Conservation (phyloP, 2,329 filamentous ascomycete species). For the Sordariomycetes sp. region DNA sequence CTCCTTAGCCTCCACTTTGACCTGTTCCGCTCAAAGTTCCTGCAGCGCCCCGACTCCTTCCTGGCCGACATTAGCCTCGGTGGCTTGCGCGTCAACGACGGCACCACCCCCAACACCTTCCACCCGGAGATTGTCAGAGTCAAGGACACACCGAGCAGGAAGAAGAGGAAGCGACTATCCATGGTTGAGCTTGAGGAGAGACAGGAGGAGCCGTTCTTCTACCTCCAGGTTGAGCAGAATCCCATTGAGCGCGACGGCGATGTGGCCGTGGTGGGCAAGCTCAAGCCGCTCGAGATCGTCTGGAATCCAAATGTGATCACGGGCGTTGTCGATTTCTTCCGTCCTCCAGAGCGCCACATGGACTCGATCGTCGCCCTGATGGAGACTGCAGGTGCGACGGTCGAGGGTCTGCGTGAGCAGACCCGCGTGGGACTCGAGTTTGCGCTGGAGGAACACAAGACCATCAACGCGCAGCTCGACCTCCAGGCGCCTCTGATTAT, state of each 20-base stretch:
- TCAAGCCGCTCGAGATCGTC: slow-evolving; percentile 92
- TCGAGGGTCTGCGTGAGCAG: slow-evolving; percentile 88
- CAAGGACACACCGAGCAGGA: slow-evolving; percentile 60
- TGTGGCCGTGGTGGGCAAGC: slow-evolving; percentile 74
- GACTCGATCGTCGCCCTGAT: slow-evolving; percentile 93
- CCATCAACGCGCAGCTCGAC: slow-evolving; percentile 90
- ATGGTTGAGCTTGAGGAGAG: slow-evolving; percentile 38
- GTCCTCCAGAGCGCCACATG: slow-evolving; percentile 93
- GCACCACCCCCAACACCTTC: slow-evolving; percentile 79
- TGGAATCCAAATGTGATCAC: slow-evolving; percentile 94
- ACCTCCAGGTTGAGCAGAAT: slow-evolving; percentile 86
- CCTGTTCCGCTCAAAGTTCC: slow-evolving; percentile 77
- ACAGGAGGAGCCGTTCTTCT: slow-evolving; percentile 70
- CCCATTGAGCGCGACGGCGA: slow-evolving; percentile 88
- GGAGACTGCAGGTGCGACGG: slow-evolving; percentile 89
- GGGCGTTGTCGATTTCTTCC: slow-evolving; percentile 88
- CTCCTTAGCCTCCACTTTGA: slow-evolving; percentile 90
- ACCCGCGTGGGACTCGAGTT: slow-evolving; percentile 93
- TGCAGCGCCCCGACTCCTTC: slow-evolving; percentile 84
- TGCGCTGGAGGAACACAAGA: slow-evolving; percentile 94
- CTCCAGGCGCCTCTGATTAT: slow-evolving; percentile 94
- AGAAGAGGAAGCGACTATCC: slow-evolving; percentile 33
- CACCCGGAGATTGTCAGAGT: slow-evolving; percentile 93
- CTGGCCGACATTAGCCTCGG: slow-evolving; percentile 82
- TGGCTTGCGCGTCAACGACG: slow-evolving; percentile 87